Base-by-base conservation (phyloP, 108 stramenopile genomes). In the Cyclostephanos invisitatus region DNA sequence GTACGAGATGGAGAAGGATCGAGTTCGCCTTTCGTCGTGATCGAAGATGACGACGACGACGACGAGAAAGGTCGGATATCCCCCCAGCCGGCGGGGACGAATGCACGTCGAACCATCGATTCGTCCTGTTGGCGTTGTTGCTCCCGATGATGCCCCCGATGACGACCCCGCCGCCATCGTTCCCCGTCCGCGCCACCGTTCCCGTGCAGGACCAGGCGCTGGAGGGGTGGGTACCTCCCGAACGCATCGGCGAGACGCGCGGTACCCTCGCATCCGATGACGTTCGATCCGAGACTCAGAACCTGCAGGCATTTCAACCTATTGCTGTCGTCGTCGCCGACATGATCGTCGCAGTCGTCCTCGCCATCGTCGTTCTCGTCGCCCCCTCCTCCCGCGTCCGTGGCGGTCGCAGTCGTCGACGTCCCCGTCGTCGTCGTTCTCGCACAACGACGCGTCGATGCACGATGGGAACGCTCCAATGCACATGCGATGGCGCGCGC, bases 211-310 rank as follows among this genome's bases (percentile, higher is more conserved):
- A 74, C 74, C 21, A 74, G 12, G 11, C 74, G 56, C 51, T 67
- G 74, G 12, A 75, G 24, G 28, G 57, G 37, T 3, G 66, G 66
- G 40, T 40, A 67, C 58, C 37, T 29, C 18, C 22, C 67, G 44
- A 75, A 75, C 21, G 67, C 67, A 32, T 27, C 62, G 14, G 61
- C 67, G 21, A 75, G 67, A 44, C 28, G 46, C 17, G 36, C 1
- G 12, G 67, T 51, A 4, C 74, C 74, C 17, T 63, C 29, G 0
- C 12, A 14, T 60, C 55, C 50, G 29, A 75, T 75, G 17, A 15
- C 48, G 51, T 75, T 75, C 5, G 74, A 75, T 46, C 74, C 74
- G 32, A 75, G 60, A 32, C 74, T 63, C 8, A 75, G 62, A 5
- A 68, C 74, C 55, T 68, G 67, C 20, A 75, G 60, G 22, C 42